Conservation (phyloP, 495 filamentous ascomycete species). For the Schizothecium vesticola region DNA sequence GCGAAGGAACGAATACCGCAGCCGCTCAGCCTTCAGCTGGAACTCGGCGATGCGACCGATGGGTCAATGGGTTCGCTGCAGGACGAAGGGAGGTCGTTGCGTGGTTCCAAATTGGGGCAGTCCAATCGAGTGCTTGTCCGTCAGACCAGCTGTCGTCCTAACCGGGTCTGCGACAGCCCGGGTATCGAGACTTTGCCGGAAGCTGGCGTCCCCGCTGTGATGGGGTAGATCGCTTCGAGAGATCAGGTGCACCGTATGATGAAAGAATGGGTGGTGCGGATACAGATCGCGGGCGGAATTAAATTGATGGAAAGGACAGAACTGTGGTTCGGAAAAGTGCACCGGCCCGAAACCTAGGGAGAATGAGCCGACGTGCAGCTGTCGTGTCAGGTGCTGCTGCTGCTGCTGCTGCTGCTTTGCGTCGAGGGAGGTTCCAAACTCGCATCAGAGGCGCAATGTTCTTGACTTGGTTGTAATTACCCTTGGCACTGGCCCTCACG, state of each 20-base stretch:
- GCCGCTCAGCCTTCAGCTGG: slow-evolving; percentile 2
- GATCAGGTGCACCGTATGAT: not conserved
- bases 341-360: not conserved
- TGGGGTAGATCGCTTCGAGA: not conserved
- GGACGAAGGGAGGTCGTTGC: slow-evolving; percentile 1
- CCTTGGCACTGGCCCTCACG: not conserved
- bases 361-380: not conserved
- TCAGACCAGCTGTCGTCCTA: slow-evolving; percentile 22
- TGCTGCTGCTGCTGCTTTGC: not conserved
- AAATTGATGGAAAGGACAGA: not conserved
- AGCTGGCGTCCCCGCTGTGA: not conserved
- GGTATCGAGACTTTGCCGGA: slow-evolving; percentile 2
- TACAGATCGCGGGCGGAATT: not conserved
- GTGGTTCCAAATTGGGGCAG: not conserved
- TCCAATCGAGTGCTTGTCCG: slow-evolving; percentile 6
- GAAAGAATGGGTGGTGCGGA: not conserved
- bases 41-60: slow-evolving; percentile 5
- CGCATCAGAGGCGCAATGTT: not conserved
- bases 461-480: not conserved
- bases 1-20: not conserved
- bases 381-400: not conserved
- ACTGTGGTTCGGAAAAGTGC: not conserved
- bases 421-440: not conserved
- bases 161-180: slow-evolving; percentile 7
- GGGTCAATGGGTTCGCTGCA: not conserved